A percentile compares a stretch with the other conserved stretches of the same genome.
These are phyloP conservation scores for Calonectria pauciramosa DNA, from an alignment of 2,329 filamentous ascomycete genomes.

Conservation along the genomic window DNA sequence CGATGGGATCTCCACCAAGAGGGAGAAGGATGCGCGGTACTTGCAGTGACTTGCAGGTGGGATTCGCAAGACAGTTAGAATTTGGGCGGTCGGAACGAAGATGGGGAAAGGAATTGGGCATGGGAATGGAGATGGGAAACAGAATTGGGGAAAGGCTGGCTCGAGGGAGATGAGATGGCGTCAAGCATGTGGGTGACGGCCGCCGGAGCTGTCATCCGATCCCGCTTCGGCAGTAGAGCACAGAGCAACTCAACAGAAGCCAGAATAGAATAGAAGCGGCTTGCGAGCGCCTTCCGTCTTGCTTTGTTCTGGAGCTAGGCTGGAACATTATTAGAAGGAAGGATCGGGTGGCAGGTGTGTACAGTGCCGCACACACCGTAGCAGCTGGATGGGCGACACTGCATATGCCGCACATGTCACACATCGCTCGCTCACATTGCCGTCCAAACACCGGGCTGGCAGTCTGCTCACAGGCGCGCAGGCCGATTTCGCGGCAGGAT, in stretches of 20 bases:
- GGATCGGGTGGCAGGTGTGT: not conserved
- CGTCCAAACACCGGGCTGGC: not conserved
- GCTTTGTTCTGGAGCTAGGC: not conserved
- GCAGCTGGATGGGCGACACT: not conserved
- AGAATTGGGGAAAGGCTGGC: not conserved
- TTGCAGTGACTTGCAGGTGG: not conserved
- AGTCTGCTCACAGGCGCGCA: not conserved
- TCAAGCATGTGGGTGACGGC: slow-evolving; percentile 4
- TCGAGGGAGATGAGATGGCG: slow-evolving; percentile 3
- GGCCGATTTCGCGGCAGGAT: not conserved
- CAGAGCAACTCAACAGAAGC: slow-evolving; percentile 11
- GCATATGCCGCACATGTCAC: not conserved
- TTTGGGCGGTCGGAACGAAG: slow-evolving; percentile 5
- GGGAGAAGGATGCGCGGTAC: not conserved
- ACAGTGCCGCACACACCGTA: not conserved
- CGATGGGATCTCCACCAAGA: not conserved
- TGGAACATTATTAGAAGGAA: not conserved
- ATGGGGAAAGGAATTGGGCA: slow-evolving; percentile 1
- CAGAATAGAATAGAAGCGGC: not conserved
- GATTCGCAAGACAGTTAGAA: slow-evolving; percentile 1
- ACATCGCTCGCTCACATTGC: not conserved
- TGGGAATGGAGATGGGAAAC: slow-evolving; percentile 19
- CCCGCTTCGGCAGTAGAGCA: slow-evolving; percentile 2
- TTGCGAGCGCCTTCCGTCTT: not conserved
- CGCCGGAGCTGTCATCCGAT: slow-evolving; percentile 9